Evolutionary conservation across 495 filamentous ascomycete species (phyloP), one percentile per base, ranked within the genome.

Genomic region (Lepraria neglecta): DNA sequence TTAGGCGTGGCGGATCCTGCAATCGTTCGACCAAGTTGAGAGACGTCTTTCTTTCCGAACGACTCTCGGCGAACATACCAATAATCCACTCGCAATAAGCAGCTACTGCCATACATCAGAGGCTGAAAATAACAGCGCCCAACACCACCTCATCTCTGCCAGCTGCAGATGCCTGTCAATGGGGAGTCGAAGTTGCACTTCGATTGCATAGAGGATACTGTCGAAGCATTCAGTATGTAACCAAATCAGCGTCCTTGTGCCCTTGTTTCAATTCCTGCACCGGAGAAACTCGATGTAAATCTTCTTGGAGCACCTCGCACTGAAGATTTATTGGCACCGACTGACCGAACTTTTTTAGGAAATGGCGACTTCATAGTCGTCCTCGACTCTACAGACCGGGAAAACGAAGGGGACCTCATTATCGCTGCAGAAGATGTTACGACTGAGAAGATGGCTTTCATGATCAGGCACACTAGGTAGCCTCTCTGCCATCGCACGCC

Each of bases 281-380:
- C 24, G 24, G 24, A 24, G 24, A 24, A 24, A 24, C 24, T 24
- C 24, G 24, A 24, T 24, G 2, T 24, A 24, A 24, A 24, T 24
- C 24, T 24, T 24, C 24, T 24, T 24, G 24, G 24, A 24, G 24
- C 24, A 24, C 24, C 24, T 24, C 2, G 24, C 24, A 24, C 24
- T 24, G 6, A 5, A n/a, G 5, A 54, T n/a, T 2, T 6, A 38
- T 3, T 30, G 31, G 17, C 51, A 19, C 21, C 6, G 48, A 28
- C 48, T 51, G 27, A 51, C 10, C 4, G 2, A 28, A 15, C 21
- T 35, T 6, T 6, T 35, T 19, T 12, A 54, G 51, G 51, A 10
- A 35, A 54, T 35, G 91, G 90, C 73, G 82, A 97, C 71, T 97
- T 97, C 82, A 88, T 97, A 70, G 83, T 97, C 56, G 90, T 95